Evolutionary conservation across 2,329 filamentous ascomycete genomes (phyloP).

Genomic region (Bipolaris sorokiniana): DNA sequence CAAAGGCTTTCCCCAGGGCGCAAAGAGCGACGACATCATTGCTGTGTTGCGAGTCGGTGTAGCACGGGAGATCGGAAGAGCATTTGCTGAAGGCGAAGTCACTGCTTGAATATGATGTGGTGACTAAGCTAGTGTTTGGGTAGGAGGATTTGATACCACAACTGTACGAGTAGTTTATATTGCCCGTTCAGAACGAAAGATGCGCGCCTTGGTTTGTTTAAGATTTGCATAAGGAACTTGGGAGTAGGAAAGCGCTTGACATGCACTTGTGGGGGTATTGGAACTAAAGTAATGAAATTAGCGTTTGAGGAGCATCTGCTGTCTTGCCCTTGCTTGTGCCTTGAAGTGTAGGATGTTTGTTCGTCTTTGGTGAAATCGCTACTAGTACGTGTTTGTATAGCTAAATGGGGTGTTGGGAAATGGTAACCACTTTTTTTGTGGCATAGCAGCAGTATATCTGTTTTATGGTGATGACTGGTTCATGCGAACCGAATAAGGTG

Average conservation of each 20-base stretch:
- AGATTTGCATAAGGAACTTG: not conserved
- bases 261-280: not conserved
- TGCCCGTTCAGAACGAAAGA: not conserved
- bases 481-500: too few relatives aligned
- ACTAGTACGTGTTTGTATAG: constrained; percentile 19
- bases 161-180: constrained; percentile 1
- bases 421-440: constrained; percentile 49
- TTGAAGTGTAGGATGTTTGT: constrained; percentile 22
- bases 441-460: too few relatives aligned
- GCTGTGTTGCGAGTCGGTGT: constrained; percentile 73
- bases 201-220: not conserved
- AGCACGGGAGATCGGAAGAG: constrained; percentile 72
- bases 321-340: too few relatives aligned
- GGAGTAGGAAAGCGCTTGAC: not conserved
- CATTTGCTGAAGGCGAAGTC: constrained; percentile 72
- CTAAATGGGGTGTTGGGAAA: not conserved
- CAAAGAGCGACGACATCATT: constrained; percentile 73
- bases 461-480: too few relatives aligned
- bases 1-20: constrained; percentile 61
- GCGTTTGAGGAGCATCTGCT: not conserved
- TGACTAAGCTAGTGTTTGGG: not conserved
- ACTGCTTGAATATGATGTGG: not conserved
- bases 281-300: constrained; percentile 3
- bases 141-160: constrained; percentile 5
- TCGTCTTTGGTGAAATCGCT: constrained; percentile 38